Base-by-base conservation (phyloP, 208 protist genomes). In the Trypanosoma lewisi region DNA sequence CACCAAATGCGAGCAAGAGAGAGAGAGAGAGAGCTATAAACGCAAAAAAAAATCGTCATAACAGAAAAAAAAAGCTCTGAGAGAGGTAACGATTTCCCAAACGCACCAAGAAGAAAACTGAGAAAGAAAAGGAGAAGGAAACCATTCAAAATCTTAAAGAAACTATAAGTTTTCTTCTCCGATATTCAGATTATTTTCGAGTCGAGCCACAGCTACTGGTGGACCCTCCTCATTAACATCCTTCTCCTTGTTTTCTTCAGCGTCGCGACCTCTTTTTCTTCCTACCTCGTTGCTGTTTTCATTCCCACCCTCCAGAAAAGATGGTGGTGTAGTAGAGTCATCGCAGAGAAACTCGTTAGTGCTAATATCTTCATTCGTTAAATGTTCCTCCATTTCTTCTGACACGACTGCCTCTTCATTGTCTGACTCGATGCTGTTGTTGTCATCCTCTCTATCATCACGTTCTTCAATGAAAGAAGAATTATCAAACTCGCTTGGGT, bases 381-480 rank as follows among this genome's bases (percentile, higher is more conserved):
- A 19, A 21, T 1, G 19, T 57, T 42, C 16, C 14, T 57, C 52
- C 3, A 36, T 37, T 45, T 62, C 53, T 34, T 58, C 53, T 17
- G 49, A 49, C 21, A 49, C 64, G 7, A 39, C 58, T 17, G 63
- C 59, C 23, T 56, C 68, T 28, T 31, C 48, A 12, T 52, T 25
- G 0, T 52, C n/a, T 4, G 6, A 23, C 5, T 31, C 21, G 14
- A 41, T 14, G 23, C 27, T 52, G 27, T 14, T 28, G 25, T 17
- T 25, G 27, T 52, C 11, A 25, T 23, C 16, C 27, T 59, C 16
- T 63, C 39, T 12, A 23, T 50, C 4, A 49, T 54, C 25, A 16
- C 12, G 9, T n/a, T 28, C 55, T 17, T 41, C 70, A 33, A 19
- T 59, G 28, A 30, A 7, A 48, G 11, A 34, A 54, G 4, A 54